Evolutionary conservation across 2,329 filamentous ascomycete genomes (phyloP), one percentile per base, ranked within the genome.

Genomic region (Penicillium sp.): DNA sequence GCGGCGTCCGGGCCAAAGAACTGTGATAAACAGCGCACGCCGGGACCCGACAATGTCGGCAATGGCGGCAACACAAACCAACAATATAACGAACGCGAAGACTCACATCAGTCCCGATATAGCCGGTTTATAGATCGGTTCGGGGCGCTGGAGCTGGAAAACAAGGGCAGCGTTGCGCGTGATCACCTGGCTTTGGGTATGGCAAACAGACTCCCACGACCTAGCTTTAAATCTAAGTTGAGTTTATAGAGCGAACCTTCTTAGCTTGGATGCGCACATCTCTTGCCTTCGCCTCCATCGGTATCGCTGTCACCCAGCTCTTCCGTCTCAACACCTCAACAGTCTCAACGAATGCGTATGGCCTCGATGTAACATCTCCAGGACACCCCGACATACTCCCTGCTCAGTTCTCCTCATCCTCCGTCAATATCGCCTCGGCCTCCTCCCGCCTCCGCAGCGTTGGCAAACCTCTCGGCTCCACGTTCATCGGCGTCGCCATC

Each of bases 231-330:
- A 24, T 46, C 58, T 63, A 56, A 64, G 18, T 16, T 31, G 22
- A n/a, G 6, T 24, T 49, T 56, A 43, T 63, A 86, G 86, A 89
- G 73, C 82, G 86, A 41, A 89, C 86, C n/a, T 89, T 88, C 73
- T 79, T 89, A 43, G 86, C 86, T 62, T 89, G 86, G 86, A 80
- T 89, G 59, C 82, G 86, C 55, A 89, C 86, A 16, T 87, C 84
- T 14, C 79, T 89, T 54, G 84, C 85, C 54, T 89, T 89, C 70
- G 86, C 86, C 16, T 83, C 80, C 56, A 88, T 89, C 66, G 86
- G 86, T 55, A 87, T 89, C 46, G 86, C 86, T 24, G 79, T 88
- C 43, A 88, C 86, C 1, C 86, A 88, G 65, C 81, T 89, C 53
- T 88, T 88, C 75, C 84, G 86, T 19, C 80, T 89, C 35, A 88